A percentile compares a stretch with the other conserved stretches of the same genome.
Evolutionary conservation across 129 eudicot genomes (phyloP).

Genomic region (Ambrosia trifida): DNA sequence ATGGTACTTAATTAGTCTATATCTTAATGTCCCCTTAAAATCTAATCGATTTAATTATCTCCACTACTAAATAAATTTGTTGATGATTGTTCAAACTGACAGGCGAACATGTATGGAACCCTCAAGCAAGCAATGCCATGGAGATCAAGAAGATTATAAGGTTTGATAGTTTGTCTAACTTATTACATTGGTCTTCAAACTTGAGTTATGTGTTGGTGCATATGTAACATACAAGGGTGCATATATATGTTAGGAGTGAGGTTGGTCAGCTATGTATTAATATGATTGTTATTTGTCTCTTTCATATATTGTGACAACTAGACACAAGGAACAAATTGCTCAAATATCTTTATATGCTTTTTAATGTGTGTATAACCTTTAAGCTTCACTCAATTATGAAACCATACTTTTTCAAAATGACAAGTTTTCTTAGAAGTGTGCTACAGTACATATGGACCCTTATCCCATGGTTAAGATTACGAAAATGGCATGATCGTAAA

Average conservation of each 20-base stretch:
- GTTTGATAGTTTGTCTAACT: neutral
- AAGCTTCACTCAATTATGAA: too few species aligned
- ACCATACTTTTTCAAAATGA: too few species aligned
- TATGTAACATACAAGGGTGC: slow-evolving; percentile 1
- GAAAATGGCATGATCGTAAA: too few species aligned
- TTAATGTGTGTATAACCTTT: too few species aligned
- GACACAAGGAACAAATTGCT: neutral
- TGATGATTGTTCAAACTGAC: slow-evolving; percentile 21
- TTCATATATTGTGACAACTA: slow-evolving; percentile 12
- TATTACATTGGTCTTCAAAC: neutral
- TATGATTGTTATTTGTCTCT: neutral
- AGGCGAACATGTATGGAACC: slow-evolving; percentile 53
- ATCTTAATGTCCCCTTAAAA: neutral
- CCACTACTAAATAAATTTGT: neutral
- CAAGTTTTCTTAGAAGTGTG: too few species aligned
- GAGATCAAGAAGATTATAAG: slow-evolving; percentile 43
- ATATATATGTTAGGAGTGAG: neutral
- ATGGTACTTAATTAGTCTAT: neutral
- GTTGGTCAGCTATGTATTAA: neutral
- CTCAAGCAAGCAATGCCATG: slow-evolving; percentile 60
- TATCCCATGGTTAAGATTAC: too few species aligned
- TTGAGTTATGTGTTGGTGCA: slow-evolving; percentile 1
- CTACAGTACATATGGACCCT: too few species aligned
- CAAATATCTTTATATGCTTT: neutral
- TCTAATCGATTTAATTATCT: neutral